These are phyloP conservation scores for Gossypium laxum DNA, from an alignment of 441 rosid genomes.

Conservation along the genomic window DNA sequence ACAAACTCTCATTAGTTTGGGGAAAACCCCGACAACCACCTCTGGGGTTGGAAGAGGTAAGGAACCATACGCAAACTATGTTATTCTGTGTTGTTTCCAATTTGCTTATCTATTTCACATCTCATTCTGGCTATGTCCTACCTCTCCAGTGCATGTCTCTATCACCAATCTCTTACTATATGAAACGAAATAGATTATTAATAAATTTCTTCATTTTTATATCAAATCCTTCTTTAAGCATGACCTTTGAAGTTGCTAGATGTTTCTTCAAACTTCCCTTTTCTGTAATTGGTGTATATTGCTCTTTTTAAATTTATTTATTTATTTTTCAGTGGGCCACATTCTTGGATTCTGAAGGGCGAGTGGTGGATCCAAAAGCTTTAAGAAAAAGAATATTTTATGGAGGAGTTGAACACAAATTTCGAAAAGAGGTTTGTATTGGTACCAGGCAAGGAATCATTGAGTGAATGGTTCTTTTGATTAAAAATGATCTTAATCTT, in stretches of 20 bases:
- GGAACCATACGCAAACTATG: neutral
- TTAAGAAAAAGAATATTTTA: slow-evolving; percentile 78
- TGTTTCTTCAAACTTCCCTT: neutral
- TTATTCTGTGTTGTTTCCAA: neutral
- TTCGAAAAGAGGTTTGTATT: slow-evolving; percentile 72
- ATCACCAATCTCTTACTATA: neutral
- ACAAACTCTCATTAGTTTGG: slow-evolving; percentile 73
- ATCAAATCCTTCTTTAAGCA: neutral
- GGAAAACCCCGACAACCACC: slow-evolving; percentile 87
- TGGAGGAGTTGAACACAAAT: slow-evolving; percentile 77
- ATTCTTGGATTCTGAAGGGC: slow-evolving; percentile 84
- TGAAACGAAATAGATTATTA: neutral
- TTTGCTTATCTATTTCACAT: neutral
- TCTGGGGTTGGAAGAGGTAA: slow-evolving; percentile 69
- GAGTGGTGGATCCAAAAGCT: slow-evolving; percentile 60
- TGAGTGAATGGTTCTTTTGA: slow-evolving; percentile 7
- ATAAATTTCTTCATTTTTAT: neutral
- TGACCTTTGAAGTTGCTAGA: neutral
- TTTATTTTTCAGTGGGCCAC: slow-evolving; percentile 51
- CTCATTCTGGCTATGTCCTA: neutral
- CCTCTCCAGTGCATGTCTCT: neutral
- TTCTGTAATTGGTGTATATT: slow-evolving; percentile 5
- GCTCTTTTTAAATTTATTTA: slow-evolving; percentile 1
- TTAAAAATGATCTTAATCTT: slow-evolving; percentile 21
- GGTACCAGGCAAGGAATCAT: slow-evolving; percentile 10